A percentile compares a stretch with the other conserved stretches of the same genome.
phyloP scores from a whole-genome alignment of 345 rosid species.

The Acer saccharum region DNA sequence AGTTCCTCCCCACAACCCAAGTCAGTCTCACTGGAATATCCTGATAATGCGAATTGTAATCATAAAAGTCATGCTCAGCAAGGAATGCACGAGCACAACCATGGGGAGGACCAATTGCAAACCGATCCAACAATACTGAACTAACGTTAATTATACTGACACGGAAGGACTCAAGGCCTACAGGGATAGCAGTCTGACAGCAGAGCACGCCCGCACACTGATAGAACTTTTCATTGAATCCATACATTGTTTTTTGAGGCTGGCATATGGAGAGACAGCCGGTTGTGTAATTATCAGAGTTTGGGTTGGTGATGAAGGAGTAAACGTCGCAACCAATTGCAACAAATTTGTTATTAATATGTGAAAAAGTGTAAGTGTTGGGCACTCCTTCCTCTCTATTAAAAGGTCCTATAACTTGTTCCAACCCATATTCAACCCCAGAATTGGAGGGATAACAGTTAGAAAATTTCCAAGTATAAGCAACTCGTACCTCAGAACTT shows the following conservation, averaged over 20 bases:
- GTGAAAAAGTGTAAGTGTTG: conserved; percentile 21
- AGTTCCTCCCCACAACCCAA: conserved; percentile 17
- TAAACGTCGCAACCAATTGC: conserved; percentile 18
- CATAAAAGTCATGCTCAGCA: not conserved
- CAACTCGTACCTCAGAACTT: not conserved
- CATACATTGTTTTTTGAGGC: not conserved
- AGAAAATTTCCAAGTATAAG: conserved; percentile 5
- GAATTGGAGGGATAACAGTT: not conserved
- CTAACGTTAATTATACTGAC: not conserved
- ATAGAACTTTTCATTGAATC: not conserved
- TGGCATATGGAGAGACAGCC: conserved; percentile 24
- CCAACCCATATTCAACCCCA: conserved; percentile 6
- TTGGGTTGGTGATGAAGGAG: not conserved
- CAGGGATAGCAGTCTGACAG: conserved; percentile 18
- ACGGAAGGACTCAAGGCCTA: conserved; percentile 14
- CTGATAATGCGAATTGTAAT: not conserved
- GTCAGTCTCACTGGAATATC: conserved; percentile 21
- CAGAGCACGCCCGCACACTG: conserved; percentile 22
- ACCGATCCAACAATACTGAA: not conserved
- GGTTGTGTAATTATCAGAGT: not conserved
- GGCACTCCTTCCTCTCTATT: not conserved
- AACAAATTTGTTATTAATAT: conserved; percentile 14
- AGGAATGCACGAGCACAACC: conserved; percentile 11
- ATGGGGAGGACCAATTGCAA: not conserved
- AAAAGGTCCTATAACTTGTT: not conserved